Evolutionary conservation across 768 basidiomycete species (phyloP), one percentile per base, ranked within the genome.

Genomic region (Basidioascus undulatus): DNA sequence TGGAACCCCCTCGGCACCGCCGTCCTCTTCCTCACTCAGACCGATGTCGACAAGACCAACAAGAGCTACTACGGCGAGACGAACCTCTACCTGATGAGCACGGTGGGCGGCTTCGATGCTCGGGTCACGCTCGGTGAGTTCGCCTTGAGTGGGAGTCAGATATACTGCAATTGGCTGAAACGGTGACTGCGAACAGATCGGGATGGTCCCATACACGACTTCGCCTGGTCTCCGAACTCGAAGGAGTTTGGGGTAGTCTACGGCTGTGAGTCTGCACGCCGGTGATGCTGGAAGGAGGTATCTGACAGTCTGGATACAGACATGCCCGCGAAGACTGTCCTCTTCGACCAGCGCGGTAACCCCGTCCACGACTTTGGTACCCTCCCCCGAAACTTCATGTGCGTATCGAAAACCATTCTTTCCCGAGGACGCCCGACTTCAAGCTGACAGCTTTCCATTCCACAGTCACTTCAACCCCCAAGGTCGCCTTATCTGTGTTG

Each of bases 41-140:
- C 87, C 4, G 92, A 98, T 52, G 87, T 94, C 40, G 89, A 98
- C 54, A 82, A 81, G 55, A 76, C 81, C 35, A 89, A 89, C 59
- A 92, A 81, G 69, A 86, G 76, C 52, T 98, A 98, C 58, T 98
- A 96, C 49, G 92, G 92, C 40, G 89, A 96, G 64, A 92, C 87
- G 3, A 81, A 82, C 39, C 63, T 98, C 53, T 94, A 89, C 60
- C 67, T 94, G 12, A 70, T 96, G 46, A 84, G 76, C 47, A 73
- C 84, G 15, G 76, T 82, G 8, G 87, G 89, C 13, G 80, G 83
- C 50, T 94, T 86, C 51, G 87, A 94, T 55, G 83, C 81, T 54
- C 67, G 83, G 23, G 78, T 96, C 16, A 58, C 60, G 13, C 53
- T 65, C 6, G 62, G 59, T 61, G 27, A 41, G 60, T 45, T 23